phyloP scores from a whole-genome alignment of 257 asterid genomes.

The Hygrophila difformis region DNA sequence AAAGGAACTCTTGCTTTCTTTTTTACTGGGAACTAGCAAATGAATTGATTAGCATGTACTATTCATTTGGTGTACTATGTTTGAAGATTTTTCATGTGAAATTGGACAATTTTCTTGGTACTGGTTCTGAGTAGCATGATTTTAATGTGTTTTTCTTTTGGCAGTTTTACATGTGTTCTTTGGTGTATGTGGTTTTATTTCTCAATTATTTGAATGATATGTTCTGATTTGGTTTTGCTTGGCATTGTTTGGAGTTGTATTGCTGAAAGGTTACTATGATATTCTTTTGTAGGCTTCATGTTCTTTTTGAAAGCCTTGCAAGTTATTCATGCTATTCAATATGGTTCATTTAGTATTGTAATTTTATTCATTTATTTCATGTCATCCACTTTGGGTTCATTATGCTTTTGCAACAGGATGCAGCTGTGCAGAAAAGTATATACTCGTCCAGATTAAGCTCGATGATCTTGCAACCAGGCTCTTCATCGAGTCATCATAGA shows the following conservation, averaged over 20 bases:
- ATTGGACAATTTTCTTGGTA: neutral
- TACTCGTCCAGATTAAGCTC: conserved; percentile 67
- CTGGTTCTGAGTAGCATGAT: neutral
- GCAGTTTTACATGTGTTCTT: neutral
- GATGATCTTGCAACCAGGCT: conserved; percentile 36
- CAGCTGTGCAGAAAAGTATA: conserved; percentile 44
- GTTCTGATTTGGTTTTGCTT: neutral
- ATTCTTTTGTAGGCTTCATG: neutral
- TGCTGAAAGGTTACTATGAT: conserved; percentile 1
- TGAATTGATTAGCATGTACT: neutral
- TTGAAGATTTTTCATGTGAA: neutral
- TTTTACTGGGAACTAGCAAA: neutral
- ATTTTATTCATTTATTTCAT: neutral
- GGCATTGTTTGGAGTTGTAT: neutral
- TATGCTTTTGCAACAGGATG: conserved; percentile 40
- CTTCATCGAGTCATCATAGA: conserved; percentile 40
- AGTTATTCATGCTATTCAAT: neutral
- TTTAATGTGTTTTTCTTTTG: neutral
- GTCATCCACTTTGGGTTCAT: conserved; percentile 1
- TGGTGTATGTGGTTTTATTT: neutral
- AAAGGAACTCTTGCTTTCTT: no score
- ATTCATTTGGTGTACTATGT: neutral
- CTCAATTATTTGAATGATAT: neutral
- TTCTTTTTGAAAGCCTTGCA: neutral
- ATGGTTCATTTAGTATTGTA: neutral